Base-by-base conservation (phyloP, 2,329 filamentous ascomycete genomes). In the Curvularia sp. region DNA sequence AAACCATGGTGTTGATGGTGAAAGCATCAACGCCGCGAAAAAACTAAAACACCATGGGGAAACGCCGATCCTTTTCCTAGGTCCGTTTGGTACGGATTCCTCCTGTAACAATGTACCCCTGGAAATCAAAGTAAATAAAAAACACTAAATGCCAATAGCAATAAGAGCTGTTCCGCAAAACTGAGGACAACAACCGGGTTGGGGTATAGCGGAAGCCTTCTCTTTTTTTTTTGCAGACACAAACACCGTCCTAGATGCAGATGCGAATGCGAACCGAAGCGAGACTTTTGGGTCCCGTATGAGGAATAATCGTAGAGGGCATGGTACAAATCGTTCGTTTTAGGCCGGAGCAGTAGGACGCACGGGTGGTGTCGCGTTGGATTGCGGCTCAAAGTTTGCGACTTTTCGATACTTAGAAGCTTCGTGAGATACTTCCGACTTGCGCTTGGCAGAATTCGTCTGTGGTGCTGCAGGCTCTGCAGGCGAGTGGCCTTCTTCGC, bases 181-280 rank as follows among this genome's bases (percentile, higher is more conserved):
- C 22, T 53, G 28, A 31, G 30, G 3, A 56, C 41, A 47, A 58
- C 48, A 30, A 49, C 58, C 58, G 47, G 50, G 54, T 60, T 46
- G 58, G 65, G 66, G 66, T 68, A 68, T 68, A 65, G 59, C 55
- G 49, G 58, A 64, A 59, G 58, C 59, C 56, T 48, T 48, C 35
- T 53, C 44, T 63, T 18, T 18, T 18, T 18, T 63, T 63, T 63
- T 60, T 60, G 53, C 61, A 54, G 59, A 57, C 44, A 62, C 58
- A 31, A 67, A 64, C 61, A 63, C 59, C 63, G 58, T 57, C 49
- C 58, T 55, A 62, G 60, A 64, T 67, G 59, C 64, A 68, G 53
- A 65, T 66, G 59, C 59, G 58, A 42, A 55, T 54, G 52, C 51
- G 51, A 58, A 49, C 53, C 48, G 50, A 61, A 54, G 41, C 43